Base-by-base conservation (phyloP, 2,329 filamentous ascomycete species). In the Aspergillus phoenicis region DNA sequence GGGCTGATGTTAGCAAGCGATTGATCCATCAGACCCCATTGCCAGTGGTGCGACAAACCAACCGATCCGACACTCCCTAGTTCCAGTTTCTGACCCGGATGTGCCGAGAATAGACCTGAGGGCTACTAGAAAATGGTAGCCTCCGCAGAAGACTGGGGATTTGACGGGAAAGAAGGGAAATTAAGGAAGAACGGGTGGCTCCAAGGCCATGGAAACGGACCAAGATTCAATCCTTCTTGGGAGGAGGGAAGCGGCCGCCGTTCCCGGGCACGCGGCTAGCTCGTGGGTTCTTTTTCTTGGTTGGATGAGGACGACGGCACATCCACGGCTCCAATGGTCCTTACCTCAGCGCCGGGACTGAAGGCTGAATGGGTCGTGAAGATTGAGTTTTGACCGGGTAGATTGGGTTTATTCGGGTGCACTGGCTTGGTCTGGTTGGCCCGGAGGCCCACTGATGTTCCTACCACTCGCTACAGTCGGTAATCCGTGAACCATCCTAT, bases 311-410 rank as follows among this genome's bases (percentile, higher is more conserved):
- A 36, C 28, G 54, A 57, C 41, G 54, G 54, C 22, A 36, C 41
- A 11, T 43, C 30, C 47, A 52, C 39, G 55, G 47, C 47, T 49
- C 47, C 24, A 51, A 20, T 17, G 41, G 26, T 28, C 49, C 48
- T 58, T 58, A 58, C 57, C 57, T 58, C 47, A 52, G 57, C 57
- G 48, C 22, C 57, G 57, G 57, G 48, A 52, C 48, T 39, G 49
- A 58, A 38, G 45, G 56, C 56, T 20, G 47, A 58, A 41, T 51
- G 56, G 56, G 47, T 41, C 45, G 30, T 38, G 47, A 26, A 57
- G 57, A 58, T 58, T 52, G 57, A 58, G 57, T 58, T 58, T 58
- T 15, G 24, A 58, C 48, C 47, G 57, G 54, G 57, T 53, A 52
- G 57, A 58, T 58, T 58, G 57, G 57, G 38, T 52, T 58, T 58